Conservation (phyloP, 2,329 filamentous ascomycete genomes). For the Lasiodiplodia sp. region DNA sequence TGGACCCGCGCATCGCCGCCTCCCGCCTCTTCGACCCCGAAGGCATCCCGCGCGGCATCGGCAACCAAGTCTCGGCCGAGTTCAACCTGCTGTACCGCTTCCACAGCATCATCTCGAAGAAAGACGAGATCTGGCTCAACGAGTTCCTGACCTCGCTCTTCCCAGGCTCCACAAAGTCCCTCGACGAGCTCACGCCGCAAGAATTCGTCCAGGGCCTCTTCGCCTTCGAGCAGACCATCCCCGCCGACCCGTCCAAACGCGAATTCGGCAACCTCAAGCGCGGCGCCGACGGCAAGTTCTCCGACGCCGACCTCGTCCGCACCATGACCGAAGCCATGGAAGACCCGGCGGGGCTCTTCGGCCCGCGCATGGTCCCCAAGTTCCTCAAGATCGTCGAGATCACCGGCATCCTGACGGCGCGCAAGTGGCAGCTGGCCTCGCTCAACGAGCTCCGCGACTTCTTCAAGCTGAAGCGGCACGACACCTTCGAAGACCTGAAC, state of each 20-base stretch:
- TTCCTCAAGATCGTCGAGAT: conserved; percentile 68
- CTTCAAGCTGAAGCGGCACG: conserved; percentile 65
- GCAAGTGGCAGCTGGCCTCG: conserved; percentile 67
- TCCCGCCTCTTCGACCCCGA: conserved; percentile 33
- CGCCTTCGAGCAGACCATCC: conserved; percentile 34
- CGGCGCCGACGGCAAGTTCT: conserved; percentile 58
- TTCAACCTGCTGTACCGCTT: conserved; percentile 64
- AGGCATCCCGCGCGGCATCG: conserved; percentile 51
- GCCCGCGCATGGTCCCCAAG: conserved; percentile 65
- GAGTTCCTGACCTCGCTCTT: conserved; percentile 47
- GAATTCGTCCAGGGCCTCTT: conserved; percentile 37
- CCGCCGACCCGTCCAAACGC: conserved; percentile 39
- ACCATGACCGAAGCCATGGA: conserved; percentile 67
- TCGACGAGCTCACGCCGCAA: conserved; percentile 34
- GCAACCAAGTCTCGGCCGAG: conserved; percentile 60
- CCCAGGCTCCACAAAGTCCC: conserved; percentile 30
- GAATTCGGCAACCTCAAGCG: conserved; percentile 45
- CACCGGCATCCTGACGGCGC: conserved; percentile 67
- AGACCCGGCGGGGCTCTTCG: conserved; percentile 62
- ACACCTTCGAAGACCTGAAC: conserved; percentile 66
- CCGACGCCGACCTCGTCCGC: conserved; percentile 64
- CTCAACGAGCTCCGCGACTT: conserved; percentile 71
- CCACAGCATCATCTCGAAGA: conserved; percentile 53
- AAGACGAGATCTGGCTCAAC: conserved; percentile 56
- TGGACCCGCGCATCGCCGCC: conserved; percentile 53